Evolutionary conservation across 805 yeast genomes (phyloP).

Genomic region (Spathaspora passalidarum): DNA sequence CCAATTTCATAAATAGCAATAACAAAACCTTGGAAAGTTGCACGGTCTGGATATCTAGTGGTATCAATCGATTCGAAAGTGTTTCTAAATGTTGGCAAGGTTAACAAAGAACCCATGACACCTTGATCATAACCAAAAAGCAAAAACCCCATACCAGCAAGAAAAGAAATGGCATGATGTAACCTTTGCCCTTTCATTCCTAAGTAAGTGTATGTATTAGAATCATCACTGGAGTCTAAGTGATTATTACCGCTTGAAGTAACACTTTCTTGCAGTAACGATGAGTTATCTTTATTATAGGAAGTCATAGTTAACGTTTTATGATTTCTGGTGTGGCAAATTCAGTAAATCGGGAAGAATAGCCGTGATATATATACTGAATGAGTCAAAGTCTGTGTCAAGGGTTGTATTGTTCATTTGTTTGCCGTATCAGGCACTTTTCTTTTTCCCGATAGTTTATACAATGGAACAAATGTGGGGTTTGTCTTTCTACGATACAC

Average conservation of each 20-base stretch:
- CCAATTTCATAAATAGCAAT: constrained; percentile 70
- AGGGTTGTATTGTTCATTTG: too few relatives aligned
- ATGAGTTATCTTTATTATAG: background rate
- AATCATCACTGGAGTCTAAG: background rate
- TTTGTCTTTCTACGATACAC: too few relatives aligned
- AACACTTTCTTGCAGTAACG: background rate
- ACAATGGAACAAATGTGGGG: too few relatives aligned
- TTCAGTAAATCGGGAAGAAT: too few relatives aligned
- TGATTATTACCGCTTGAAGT: background rate
- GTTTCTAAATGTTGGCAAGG: constrained; percentile 2
- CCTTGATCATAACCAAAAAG: constrained; percentile 82
- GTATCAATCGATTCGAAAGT: constrained; percentile 1
- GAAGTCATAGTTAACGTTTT: too few relatives aligned
- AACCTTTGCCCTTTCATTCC: constrained; percentile 5
- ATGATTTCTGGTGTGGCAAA: too few relatives aligned
- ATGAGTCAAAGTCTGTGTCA: too few relatives aligned
- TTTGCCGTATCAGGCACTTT: too few relatives aligned
- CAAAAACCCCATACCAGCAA: constrained; percentile 50
- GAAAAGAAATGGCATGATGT: constrained; percentile 9
- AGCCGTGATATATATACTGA: too few relatives aligned
- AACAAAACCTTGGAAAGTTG: constrained; percentile 60
- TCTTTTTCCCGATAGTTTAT: too few relatives aligned
- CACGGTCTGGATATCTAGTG: background rate
- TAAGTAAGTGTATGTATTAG: constrained; percentile 1
- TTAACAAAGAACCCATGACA: constrained; percentile 43